Evolutionary conservation across 1,139 yeast genomes (phyloP).

Genomic region (Pichia sp.): DNA sequence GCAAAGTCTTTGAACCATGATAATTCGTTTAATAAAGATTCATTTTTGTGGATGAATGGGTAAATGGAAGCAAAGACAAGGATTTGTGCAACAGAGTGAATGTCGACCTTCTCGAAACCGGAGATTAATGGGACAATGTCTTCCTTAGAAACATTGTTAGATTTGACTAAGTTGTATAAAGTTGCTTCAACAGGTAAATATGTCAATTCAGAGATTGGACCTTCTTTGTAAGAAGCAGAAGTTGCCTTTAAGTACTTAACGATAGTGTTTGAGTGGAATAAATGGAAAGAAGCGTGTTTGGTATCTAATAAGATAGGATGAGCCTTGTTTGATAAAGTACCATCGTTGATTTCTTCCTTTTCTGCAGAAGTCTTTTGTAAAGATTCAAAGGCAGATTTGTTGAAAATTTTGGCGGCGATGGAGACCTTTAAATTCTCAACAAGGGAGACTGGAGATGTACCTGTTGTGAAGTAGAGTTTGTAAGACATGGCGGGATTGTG

Average conservation of each 20-base stretch:
- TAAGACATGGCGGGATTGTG: slow-evolving; percentile 24
- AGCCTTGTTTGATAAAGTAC: slow-evolving; percentile 33
- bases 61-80: slow-evolving; percentile 45
- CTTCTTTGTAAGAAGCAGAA: slow-evolving; percentile 4
- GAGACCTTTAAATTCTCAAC: slow-evolving; percentile 61
- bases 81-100: slow-evolving; percentile 40
- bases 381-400: slow-evolving; percentile 24
- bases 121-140: slow-evolving; percentile 11
- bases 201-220: slow-evolving; percentile 12
- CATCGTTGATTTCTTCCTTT: slow-evolving; percentile 34
- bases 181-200: slow-evolving; percentile 24
- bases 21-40: slow-evolving; percentile 3
- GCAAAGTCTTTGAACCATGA: slow-evolving; percentile 47
- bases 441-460: slow-evolving; percentile 40
- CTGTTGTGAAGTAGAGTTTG: slow-evolving; percentile 43
- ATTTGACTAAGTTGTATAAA: slow-evolving; percentile 25
- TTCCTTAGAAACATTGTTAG: slow-evolving; percentile 19
- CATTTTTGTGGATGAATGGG: slow-evolving; percentile 35
- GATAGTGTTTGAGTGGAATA: slow-evolving; percentile 80
- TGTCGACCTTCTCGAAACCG: slow-evolving; percentile 18
- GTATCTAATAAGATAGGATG: slow-evolving; percentile 3
- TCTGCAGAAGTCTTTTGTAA: slow-evolving; percentile 30
- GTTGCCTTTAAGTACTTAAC: slow-evolving; percentile 59
- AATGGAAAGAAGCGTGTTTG: slow-evolving; percentile 38
- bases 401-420: slow-evolving; percentile 46